These are phyloP conservation scores for Sclerotinia spermophila DNA, from an alignment of 2,329 filamentous ascomycete genomes.

Conservation along the genomic window DNA sequence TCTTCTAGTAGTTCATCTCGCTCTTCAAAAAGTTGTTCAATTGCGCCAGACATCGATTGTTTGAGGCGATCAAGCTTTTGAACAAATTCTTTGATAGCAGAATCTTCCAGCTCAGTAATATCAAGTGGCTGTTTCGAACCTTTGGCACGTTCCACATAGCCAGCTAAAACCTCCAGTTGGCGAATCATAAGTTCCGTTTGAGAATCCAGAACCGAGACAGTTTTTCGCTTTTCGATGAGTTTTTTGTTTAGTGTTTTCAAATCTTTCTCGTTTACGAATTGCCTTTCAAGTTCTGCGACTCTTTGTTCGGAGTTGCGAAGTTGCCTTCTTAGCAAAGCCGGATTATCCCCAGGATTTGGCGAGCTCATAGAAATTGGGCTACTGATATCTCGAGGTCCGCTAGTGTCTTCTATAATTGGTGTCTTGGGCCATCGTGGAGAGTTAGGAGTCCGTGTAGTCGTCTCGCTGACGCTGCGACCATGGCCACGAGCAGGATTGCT, in stretches of 20 bases:
- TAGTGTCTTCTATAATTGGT: conserved; percentile 54
- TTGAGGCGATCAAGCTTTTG: conserved; percentile 65
- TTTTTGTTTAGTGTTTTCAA: conserved; percentile 71
- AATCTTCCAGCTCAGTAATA: conserved; percentile 77
- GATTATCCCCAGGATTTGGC: conserved; percentile 57
- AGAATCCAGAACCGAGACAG: conserved; percentile 88
- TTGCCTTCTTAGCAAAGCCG: conserved; percentile 67
- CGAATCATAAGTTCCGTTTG: conserved; percentile 94
- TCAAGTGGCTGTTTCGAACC: conserved; percentile 77
- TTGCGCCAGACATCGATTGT: conserved; percentile 52
- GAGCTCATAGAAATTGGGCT: conserved; percentile 66
- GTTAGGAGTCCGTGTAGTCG: conserved; percentile 58
- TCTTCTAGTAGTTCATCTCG: conserved; percentile 82
- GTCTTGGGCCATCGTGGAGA: conserved; percentile 69
- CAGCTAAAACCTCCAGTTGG: conserved; percentile 83
- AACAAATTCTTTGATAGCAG: conserved; percentile 87
- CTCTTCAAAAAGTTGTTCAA: conserved; percentile 63
- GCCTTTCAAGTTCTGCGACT: conserved; percentile 81
- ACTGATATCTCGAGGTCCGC: conserved; percentile 58
- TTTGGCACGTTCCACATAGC: conserved; percentile 83
- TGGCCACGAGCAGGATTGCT: conserved; percentile 48
- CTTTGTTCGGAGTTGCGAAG: conserved; percentile 77
- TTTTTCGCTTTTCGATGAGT: conserved; percentile 88
- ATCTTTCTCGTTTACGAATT: conserved; percentile 57
- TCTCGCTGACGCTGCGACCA: conserved; percentile 62